These are phyloP conservation scores for Lagenidium sp. DNA, from an alignment of 352 stramenopile genomes.

Conservation along the genomic window DNA sequence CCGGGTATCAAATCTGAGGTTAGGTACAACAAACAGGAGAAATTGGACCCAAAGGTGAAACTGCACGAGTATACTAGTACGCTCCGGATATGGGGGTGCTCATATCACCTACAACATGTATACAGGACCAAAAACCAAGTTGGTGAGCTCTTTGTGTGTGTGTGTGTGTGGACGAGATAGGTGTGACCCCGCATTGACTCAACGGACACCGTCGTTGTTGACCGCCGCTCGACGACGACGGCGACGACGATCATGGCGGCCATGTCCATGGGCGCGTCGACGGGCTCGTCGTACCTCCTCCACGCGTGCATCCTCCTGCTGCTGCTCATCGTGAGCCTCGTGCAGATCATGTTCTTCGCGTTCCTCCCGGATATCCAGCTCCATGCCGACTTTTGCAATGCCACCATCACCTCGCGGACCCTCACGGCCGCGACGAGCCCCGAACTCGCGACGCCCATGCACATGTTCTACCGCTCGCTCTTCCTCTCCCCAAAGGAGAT, in stretches of 20 bases:
- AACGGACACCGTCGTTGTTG: slow-evolving; percentile 1
- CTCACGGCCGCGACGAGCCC: slow-evolving; percentile 28
- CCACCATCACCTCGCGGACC: slow-evolving; percentile 27
- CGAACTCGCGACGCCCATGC: slow-evolving; percentile 50
- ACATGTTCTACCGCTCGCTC: slow-evolving; percentile 69
- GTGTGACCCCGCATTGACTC: neutral
- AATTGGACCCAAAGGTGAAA: too few species aligned
- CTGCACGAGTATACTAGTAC: too few species aligned
- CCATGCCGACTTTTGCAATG: slow-evolving; percentile 55
- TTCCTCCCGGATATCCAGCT: slow-evolving; percentile 58
- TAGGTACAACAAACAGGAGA: too few species aligned
- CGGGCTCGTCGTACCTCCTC: slow-evolving; percentile 49
- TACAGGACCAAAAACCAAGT: too few species aligned
- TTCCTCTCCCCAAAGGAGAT: slow-evolving; percentile 60
- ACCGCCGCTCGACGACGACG: slow-evolving; percentile 5
- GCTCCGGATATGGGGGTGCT: too few species aligned
- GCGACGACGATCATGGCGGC: slow-evolving; percentile 2
- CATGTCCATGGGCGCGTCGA: slow-evolving; percentile 25
- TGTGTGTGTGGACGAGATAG: too few species aligned
- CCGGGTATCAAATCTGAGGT: too few species aligned
- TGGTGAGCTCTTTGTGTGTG: too few species aligned
- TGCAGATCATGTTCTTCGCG: slow-evolving; percentile 69
- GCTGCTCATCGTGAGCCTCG: slow-evolving; percentile 56
- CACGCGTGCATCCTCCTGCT: slow-evolving; percentile 63
- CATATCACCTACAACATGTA: too few species aligned